A percentile compares a stretch with the other conserved stretches of the same genome.
Conservation (phyloP, 2,329 filamentous ascomycete genomes). For the Tolypocladium paradoxum region DNA sequence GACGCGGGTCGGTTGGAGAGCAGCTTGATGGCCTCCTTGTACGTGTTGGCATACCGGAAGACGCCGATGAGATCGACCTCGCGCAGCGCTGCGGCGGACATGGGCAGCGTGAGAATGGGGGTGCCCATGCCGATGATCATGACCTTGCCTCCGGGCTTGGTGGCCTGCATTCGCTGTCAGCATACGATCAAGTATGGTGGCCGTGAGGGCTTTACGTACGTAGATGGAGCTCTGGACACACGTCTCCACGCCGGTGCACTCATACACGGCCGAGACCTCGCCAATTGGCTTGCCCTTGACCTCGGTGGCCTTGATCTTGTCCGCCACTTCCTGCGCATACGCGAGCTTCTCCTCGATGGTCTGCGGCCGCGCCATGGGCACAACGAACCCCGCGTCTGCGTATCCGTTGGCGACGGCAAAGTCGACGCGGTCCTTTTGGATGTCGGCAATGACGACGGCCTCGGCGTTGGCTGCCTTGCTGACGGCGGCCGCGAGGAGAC, state of each 20-base stretch:
- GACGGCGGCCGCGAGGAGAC: conserved; percentile 50
- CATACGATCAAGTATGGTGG: background rate
- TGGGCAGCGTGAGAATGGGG: conserved; percentile 57
- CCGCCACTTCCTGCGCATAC: conserved; percentile 39
- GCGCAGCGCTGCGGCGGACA: conserved; percentile 56
- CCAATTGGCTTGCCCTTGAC: conserved; percentile 37
- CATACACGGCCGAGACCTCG: conserved; percentile 59
- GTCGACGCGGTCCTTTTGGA: conserved; percentile 42
- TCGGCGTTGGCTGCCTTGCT: conserved; percentile 32
- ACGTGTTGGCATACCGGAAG: conserved; percentile 68
- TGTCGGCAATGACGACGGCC: conserved; percentile 43
- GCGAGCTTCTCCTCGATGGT: conserved; percentile 41
- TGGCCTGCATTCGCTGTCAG: conserved; percentile 27
- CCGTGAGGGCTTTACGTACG: conserved; percentile 23
- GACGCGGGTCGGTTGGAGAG: conserved; percentile 35
- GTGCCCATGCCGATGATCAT: conserved; percentile 65
- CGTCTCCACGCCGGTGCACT: conserved; percentile 69
- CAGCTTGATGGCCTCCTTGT: conserved; percentile 43
- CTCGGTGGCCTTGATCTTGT: conserved; percentile 24
- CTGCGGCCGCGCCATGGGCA: conserved; percentile 36
- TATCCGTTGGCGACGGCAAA: conserved; percentile 47
- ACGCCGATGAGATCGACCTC: conserved; percentile 64
- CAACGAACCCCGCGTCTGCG: conserved; percentile 40
- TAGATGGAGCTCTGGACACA: conserved; percentile 69
- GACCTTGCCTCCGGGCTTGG: conserved; percentile 57